Evolutionary conservation across 2,329 filamentous ascomycete genomes (phyloP).

Genomic region (Fusarium tjaetaba): DNA sequence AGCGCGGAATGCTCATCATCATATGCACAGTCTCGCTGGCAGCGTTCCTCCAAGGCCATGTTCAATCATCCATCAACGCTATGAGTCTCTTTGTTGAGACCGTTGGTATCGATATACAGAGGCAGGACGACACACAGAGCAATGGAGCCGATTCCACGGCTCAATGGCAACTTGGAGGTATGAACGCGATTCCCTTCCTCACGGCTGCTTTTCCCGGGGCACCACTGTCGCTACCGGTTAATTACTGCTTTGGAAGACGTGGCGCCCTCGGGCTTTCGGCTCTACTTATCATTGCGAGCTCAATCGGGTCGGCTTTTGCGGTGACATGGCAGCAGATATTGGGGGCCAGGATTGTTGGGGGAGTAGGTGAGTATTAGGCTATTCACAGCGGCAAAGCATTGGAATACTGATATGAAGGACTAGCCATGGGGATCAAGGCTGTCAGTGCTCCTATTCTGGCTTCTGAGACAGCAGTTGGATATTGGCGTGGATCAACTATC

Average conservation of each 20-base stretch:
- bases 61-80: conserved; percentile 54
- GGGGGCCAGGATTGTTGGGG: conserved; percentile 40
- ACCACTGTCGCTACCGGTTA: conserved; percentile 50
- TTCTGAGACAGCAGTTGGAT: conserved; percentile 57
- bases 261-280: conserved; percentile 53
- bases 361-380: conserved; percentile 16
- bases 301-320: conserved; percentile 48
- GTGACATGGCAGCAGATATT: conserved; percentile 46
- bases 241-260: conserved; percentile 51
- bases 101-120: conserved; percentile 11
- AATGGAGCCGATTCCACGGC: background rate
- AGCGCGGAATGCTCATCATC: conserved; percentile 30
- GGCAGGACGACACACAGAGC: background rate
- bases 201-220: conserved; percentile 50
- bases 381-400: background rate
- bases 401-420: background rate
- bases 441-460: conserved; percentile 59
- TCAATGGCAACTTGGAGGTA: conserved; percentile 43
- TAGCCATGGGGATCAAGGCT: conserved; percentile 60
- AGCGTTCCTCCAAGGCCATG: conserved; percentile 55
- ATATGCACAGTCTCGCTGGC: conserved; percentile 52
- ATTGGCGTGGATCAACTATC: conserved; percentile 59
- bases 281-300: conserved; percentile 51
- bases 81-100: conserved; percentile 46
- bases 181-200: conserved; percentile 52